phyloP scores from a whole-genome alignment of 306 rosid species.

The Glycine tomentella region DNA sequence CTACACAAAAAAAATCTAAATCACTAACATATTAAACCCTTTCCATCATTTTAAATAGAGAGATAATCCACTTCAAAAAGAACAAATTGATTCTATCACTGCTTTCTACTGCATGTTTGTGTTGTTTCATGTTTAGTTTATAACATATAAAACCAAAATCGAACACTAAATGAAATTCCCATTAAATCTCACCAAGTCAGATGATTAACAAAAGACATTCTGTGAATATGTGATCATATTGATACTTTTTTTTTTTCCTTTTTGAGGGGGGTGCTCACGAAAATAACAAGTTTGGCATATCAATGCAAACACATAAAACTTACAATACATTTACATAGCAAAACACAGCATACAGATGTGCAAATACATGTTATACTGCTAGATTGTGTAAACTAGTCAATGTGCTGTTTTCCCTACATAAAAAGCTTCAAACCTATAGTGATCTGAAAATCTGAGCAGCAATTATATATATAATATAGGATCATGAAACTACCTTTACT shows the following conservation, averaged over 20 bases:
- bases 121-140: no score
- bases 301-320: not conserved
- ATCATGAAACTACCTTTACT: conserved; percentile 97
- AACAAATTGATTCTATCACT: no score
- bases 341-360: conserved; percentile 11
- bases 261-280: not conserved
- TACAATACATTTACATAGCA: conserved; percentile 30
- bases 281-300: conserved; percentile 20
- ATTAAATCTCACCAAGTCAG: not conserved
- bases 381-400: conserved; percentile 27
- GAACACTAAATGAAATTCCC: not conserved
- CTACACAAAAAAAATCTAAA: not conserved
- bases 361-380: conserved; percentile 6
- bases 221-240: not conserved
- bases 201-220: not conserved
- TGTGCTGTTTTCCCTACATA: conserved; percentile 36
- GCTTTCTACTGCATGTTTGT: no score
- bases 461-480: conserved; percentile 72
- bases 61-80: not conserved
- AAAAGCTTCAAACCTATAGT: conserved; percentile 53
- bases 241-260: not conserved
- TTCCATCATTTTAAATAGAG: conserved; percentile 26
- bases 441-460: conserved; percentile 54
- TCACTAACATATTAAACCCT: conserved; percentile 7
- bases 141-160: not conserved